These are phyloP conservation scores for Giardia duodenalis DNA, from an alignment of 208 protist species.

Conservation along the genomic window DNA sequence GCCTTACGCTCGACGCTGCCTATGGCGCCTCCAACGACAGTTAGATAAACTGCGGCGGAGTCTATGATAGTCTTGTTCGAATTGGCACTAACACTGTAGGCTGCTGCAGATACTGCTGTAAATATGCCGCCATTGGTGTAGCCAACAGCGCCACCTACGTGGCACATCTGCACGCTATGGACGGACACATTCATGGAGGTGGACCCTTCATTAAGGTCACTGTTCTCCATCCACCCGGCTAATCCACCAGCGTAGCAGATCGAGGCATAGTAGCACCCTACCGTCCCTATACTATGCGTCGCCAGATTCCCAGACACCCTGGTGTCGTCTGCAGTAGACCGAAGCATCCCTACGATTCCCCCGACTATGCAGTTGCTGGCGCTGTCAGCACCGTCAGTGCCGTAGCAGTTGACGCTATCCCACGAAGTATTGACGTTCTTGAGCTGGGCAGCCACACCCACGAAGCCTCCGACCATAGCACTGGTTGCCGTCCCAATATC, in stretches of 20 bases:
- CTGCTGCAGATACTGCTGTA: too few relatives aligned
- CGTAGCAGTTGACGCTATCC: neutral
- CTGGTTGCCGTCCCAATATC: neutral
- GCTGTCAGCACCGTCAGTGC: neutral
- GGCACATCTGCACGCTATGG: neutral
- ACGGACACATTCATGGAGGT: neutral
- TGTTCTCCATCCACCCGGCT: neutral
- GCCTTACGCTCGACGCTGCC: too few relatives aligned
- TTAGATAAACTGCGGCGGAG: too few relatives aligned
- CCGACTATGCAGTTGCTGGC: neutral
- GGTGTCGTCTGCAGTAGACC: neutral
- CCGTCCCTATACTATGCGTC: neutral
- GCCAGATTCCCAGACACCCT: neutral
- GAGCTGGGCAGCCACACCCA: neutral
- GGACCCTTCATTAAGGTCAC: neutral
- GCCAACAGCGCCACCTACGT: neutral
- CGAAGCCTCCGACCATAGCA: neutral
- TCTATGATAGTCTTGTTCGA: too few relatives aligned
- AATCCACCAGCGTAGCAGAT: neutral
- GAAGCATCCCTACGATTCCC: neutral
- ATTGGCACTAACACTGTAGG: too few relatives aligned
- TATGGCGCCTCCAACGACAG: too few relatives aligned
- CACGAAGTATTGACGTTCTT: neutral
- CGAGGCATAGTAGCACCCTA: neutral
- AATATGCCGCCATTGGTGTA: neutral